Evolutionary conservation across 2,329 filamentous ascomycete species (phyloP), one percentile per base, ranked within the genome.

Genomic region (Ascochyta viciae-villosae): DNA sequence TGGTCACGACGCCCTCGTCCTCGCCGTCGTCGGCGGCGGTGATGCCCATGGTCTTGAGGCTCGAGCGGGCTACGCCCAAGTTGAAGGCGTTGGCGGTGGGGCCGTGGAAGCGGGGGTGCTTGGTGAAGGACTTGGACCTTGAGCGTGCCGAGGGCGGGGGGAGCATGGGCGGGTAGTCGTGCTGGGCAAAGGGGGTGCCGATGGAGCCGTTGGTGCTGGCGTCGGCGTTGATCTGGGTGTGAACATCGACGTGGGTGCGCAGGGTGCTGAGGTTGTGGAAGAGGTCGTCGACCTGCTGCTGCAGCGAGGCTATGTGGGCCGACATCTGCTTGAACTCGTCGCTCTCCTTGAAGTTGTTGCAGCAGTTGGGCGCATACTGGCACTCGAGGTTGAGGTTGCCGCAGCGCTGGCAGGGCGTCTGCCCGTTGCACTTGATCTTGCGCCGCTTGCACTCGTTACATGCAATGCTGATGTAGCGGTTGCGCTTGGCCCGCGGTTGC

Each of bases 311-410:
- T 56, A 97, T 86, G 63, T 95, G 89, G 31, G 83, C 81, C 50
- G 87, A 85, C 87, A 97, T 92, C 34, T 87, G 84, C 70, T 87
- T 90, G 81, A 92, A 97, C 74, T 97, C 93, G 80, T 96, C 91
- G 42, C 92, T 92, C 68, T 97, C 93, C 75, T 94, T 95, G 82
- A 96, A 92, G 75, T 86, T 92, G 79, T 86, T 93, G 74, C 86
- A 88, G 78, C 86, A 88, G 68, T 88, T 89, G 5, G 86, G 85
- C 57, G 85, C 84, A 77, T 89, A 89, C 55, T 85, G 76, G 69
- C 84, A 89, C 69, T 87, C 85, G 56, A 88, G 79, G 54, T 80
- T 82, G 51, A 88, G 78, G 72, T 87, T 87, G 24, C 85, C 86
- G 72, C 86, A 89, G 62, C 86, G 80, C 66, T 87, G 84, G 66